These are phyloP conservation scores for Fennellomyces sp. DNA, from an alignment of 371 early-diverging fungal genomes.

Conservation along the genomic window DNA sequence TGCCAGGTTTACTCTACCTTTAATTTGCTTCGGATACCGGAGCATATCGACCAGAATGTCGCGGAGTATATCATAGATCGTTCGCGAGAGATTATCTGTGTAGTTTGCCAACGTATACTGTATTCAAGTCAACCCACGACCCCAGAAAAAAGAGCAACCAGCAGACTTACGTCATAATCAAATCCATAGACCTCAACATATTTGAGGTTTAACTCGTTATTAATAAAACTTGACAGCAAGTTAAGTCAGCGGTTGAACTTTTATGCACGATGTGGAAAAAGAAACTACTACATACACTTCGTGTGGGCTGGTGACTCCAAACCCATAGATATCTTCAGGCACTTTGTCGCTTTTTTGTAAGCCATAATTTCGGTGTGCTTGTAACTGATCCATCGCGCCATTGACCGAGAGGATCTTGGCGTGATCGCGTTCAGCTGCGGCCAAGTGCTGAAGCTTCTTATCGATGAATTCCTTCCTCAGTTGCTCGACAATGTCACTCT, in stretches of 20 bases:
- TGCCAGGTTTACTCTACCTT: conserved; percentile 22
- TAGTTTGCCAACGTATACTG: conserved; percentile 71
- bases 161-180: conserved; percentile 47
- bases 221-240: conserved; percentile 35
- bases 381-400: not conserved
- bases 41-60: conserved; percentile 58
- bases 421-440: conserved; percentile 24
- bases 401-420: conserved; percentile 27
- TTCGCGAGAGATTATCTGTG: conserved; percentile 53
- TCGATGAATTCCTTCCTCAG: conserved; percentile 17
- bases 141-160: not conserved
- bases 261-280: not conserved
- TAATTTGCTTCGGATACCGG: conserved; percentile 55
- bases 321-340: conserved; percentile 17
- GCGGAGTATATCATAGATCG: conserved; percentile 61
- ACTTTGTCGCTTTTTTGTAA: not conserved
- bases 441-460: conserved; percentile 26
- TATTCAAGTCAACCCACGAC: not conserved
- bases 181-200: conserved; percentile 51
- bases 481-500: conserved; percentile 1
- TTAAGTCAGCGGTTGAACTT: not conserved
- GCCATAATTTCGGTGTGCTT: not conserved
- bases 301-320: conserved; percentile 19
- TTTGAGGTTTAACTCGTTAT: conserved; percentile 48
- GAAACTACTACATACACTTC: conserved; percentile 21